Evolutionary conservation across 2,329 filamentous ascomycete species (phyloP).

Genomic region (Epichloe sibirici): DNA sequence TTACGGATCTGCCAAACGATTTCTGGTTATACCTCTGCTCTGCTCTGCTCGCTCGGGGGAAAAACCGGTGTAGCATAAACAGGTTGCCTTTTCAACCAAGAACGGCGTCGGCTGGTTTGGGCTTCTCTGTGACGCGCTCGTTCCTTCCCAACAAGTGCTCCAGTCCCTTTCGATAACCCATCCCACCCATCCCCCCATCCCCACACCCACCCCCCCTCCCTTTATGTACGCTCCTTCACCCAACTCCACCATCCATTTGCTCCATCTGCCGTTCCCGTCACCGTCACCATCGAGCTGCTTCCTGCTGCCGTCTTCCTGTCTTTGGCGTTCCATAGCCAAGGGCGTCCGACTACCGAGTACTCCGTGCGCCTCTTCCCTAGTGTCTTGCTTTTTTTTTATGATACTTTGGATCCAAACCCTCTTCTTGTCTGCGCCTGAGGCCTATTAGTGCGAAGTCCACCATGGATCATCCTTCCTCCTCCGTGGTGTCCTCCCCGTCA

Average conservation of each 20-base stretch:
- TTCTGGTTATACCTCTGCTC: not conserved
- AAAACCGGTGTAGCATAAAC: too few relatives aligned
- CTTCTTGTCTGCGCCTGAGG: not conserved
- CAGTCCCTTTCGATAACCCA: not conserved
- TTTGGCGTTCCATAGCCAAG: not conserved
- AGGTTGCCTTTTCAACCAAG: too few relatives aligned
- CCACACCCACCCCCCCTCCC: not conserved
- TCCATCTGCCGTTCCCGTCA: conserved; percentile 4
- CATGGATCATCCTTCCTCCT: conserved; percentile 18
- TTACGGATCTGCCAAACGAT: not conserved
- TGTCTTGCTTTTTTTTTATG: not conserved
- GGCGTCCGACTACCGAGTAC: not conserved
- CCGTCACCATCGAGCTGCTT: not conserved
- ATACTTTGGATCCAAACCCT: not conserved
- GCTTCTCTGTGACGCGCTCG: not conserved
- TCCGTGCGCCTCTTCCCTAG: not conserved
- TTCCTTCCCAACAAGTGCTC: conserved; percentile 1
- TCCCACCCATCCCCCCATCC: not conserved
- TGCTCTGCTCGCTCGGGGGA: too few relatives aligned
- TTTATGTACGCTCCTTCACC: not conserved
- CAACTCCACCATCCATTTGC: not conserved
- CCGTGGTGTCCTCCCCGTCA: conserved; percentile 9
- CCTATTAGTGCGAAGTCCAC: conserved; percentile 14
- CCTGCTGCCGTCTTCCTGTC: not conserved
- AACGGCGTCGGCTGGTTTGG: not conserved